Evolutionary conservation across 495 filamentous ascomycete species (phyloP), one percentile per base, ranked within the genome.

Genomic region (Tricharina praecox): DNA sequence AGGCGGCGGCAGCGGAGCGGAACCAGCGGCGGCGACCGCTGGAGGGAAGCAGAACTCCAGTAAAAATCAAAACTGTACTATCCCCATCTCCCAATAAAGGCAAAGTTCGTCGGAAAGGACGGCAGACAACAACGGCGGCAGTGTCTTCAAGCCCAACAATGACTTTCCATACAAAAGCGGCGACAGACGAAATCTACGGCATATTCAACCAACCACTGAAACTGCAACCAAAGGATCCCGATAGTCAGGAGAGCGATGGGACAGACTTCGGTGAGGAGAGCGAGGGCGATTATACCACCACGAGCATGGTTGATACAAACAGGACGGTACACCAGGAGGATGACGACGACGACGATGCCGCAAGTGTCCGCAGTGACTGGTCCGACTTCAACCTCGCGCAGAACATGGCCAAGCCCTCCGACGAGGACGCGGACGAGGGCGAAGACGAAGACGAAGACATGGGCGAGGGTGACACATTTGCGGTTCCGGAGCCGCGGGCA

Each of bases 141-240:
- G n/a, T n/a, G n/a, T n/a, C 45, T 3, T 26, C 50, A 30, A 53
- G 50, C 59, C 83, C 85, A 21, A 97, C 90, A 1, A 95, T 97
- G 87, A 97, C 90, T 1, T 73, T 97, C 52, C 83, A 95, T 58
- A 97, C 90, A 15, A 83, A 77, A 43, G 88, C 87, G 45, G 90
- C 90, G 1, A 94, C 85, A 40, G 87, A 96, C 57, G 92, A 96
- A 52, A 95, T 97, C 40, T 93, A 96, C 62, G 84, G 82, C 50
- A 78, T 97, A 33, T 96, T 97, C 66, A 96, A 90, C 56, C 84
- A 92, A 38, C 88, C 92, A 5, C 62, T 93, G 37, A 75, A 82
- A 54, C 53, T 69, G 11, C 54, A 53, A 2, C 52, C 54, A 25
- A 59, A 67, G 15, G 62, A 57, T 19, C 40, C 40, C 8, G 61